These are phyloP conservation scores for Sclerotinia spermophila DNA, from an alignment of 2,329 filamentous ascomycete species.

Conservation along the genomic window DNA sequence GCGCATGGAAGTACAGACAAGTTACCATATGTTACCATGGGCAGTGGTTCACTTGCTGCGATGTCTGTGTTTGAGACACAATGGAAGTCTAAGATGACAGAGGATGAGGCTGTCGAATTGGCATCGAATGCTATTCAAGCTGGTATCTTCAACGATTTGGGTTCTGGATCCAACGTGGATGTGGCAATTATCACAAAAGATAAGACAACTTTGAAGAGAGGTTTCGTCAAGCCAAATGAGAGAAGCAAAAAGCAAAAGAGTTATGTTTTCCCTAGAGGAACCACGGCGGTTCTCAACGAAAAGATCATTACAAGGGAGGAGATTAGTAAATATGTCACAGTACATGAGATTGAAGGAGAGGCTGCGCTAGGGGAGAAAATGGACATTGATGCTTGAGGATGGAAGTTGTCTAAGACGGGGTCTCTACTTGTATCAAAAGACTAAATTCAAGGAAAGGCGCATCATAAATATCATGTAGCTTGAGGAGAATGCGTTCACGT, in stretches of 20 bases:
- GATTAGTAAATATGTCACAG: constrained; percentile 87
- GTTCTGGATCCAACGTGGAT: constrained; percentile 95
- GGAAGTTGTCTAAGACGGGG: constrained; percentile 8
- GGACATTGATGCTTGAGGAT: constrained; percentile 59
- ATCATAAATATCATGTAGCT: constrained; percentile 26
- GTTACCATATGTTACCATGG: constrained; percentile 99
- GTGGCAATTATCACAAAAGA: constrained; percentile 92
- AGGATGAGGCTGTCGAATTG: constrained; percentile 78
- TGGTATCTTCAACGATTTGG: constrained; percentile 98
- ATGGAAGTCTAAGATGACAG: constrained; percentile 77
- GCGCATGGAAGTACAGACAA: constrained; percentile 98
- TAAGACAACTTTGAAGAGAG: constrained; percentile 89
- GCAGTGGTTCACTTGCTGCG: constrained; percentile 88
- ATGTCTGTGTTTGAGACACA: constrained; percentile 98
- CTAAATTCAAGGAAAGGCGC: constrained; percentile 16
- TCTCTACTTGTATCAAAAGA: constrained; percentile 17
- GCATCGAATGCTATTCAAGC: constrained; percentile 85
- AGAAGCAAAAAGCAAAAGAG: constrained; percentile 87
- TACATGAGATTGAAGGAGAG: constrained; percentile 66
- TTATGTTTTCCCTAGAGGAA: constrained; percentile 85
- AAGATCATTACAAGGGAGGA: constrained; percentile 94
- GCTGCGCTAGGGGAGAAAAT: constrained; percentile 65
- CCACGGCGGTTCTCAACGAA: constrained; percentile 94
- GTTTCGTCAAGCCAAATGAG: constrained; percentile 91
- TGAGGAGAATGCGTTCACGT: constrained; percentile 5